A percentile compares a stretch with the other conserved stretches of the same genome.
These are phyloP conservation scores for Podospora anserina DNA, from an alignment of 495 filamentous ascomycete species.

Conservation along the genomic window DNA sequence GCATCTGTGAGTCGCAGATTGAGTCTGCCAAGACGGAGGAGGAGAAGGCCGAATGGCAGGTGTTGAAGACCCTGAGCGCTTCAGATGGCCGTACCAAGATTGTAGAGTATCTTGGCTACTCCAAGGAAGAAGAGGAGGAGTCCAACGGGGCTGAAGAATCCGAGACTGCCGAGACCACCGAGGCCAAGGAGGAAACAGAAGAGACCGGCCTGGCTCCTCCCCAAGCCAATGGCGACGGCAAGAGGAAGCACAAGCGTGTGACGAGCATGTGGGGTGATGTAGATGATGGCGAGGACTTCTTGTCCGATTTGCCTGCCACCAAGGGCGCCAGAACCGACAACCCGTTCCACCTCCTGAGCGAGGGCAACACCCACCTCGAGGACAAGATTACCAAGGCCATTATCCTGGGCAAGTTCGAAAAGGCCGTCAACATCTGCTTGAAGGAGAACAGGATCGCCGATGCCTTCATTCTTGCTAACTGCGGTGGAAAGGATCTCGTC, in stretches of 20 bases:
- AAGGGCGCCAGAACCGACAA: conserved; percentile 52
- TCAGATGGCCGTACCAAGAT: conserved; percentile 76
- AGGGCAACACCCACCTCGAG: conserved; percentile 76
- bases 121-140: conserved; percentile 53
- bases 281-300: conserved; percentile 77
- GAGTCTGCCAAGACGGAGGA: conserved; percentile 72
- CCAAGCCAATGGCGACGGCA: conserved; percentile 31
- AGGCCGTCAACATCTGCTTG: conserved; percentile 81
- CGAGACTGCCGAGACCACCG: conserved; percentile 20
- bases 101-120: conserved; percentile 83
- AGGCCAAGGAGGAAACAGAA: conserved; percentile 42
- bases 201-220: conserved; percentile 44
- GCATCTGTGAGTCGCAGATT: conserved; percentile 78
- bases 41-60: conserved; percentile 93
- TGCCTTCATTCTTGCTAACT: conserved; percentile 97
- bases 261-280: conserved; percentile 54
- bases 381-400: conserved; percentile 82
- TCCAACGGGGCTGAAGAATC: conserved; percentile 44
- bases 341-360: conserved; percentile 65
- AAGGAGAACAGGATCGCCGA: conserved; percentile 88
- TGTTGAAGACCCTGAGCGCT: conserved; percentile 83
- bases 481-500: conserved; percentile 87
- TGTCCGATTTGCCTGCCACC: conserved; percentile 63
- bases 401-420: conserved; percentile 86
- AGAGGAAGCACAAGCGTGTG: conserved; percentile 41